phyloP scores from a whole-genome alignment of 2,329 filamentous ascomycete species.

The Aspergillus tanneri region DNA sequence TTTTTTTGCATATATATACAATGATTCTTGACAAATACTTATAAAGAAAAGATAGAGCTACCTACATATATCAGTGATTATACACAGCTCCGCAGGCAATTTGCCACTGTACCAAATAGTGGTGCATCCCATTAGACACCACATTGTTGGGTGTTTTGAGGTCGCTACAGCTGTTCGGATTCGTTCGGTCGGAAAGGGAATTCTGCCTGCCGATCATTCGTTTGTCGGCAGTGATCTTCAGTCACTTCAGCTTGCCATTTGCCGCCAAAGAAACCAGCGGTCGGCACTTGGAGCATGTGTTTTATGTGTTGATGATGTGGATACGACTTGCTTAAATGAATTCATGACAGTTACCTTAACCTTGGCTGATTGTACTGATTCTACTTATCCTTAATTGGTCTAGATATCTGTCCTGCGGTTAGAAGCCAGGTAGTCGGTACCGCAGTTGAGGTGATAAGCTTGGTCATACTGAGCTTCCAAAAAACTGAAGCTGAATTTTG shows the following conservation, averaged over 20 bases:
- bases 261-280: background rate
- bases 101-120: background rate
- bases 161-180: slow-evolving; percentile 8
- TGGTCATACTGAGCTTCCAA: slow-evolving; percentile 11
- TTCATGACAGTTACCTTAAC: background rate
- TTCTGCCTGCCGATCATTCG: slow-evolving; percentile 13
- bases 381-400: background rate
- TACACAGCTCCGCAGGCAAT: no score
- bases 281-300: background rate
- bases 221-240: slow-evolving; percentile 8
- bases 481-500: slow-evolving; percentile 1
- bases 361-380: background rate
- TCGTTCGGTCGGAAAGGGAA: slow-evolving; percentile 14
- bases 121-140: background rate
- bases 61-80: no score
- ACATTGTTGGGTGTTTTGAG: no score
- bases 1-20: no score
- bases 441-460: no score
- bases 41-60: no score
- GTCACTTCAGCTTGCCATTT: background rate
- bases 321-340: background rate
- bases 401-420: background rate
- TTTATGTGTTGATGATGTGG: background rate
- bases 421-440: no score
- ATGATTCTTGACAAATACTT: no score